Base-by-base conservation (phyloP, 345 rosid species). In the Gossypium turneri region DNA sequence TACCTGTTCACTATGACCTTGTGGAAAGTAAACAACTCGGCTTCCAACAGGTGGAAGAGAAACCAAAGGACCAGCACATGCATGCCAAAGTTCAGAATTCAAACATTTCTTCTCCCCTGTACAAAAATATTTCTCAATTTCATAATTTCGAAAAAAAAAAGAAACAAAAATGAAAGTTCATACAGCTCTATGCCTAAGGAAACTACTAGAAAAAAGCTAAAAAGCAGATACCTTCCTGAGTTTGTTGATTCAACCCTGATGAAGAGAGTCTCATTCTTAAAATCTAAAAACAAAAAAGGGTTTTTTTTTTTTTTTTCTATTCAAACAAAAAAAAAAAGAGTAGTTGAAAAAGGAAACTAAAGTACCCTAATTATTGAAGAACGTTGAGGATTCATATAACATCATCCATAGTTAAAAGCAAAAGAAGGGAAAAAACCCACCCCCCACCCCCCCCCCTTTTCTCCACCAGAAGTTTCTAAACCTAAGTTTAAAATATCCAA, bases 51-150 rank as follows among this genome's bases (percentile, higher is more conserved):
- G 91, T 63, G 99, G 97, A 16, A 96, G 81, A 9, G 98, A 92
- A 72, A 96, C 99, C 77, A 96, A 93, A 81, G 99, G 99, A 77
- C 99, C 99, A 47, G 99, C 99, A 85, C 99, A 96, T 67, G 98
- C 99, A 80, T 96, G 99, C 99, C 99, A 96, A 19, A 96, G 95
- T 81, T 96, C 99, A 43, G 97, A 89, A 84, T 96, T 93, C 81
- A 93, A 82, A 73, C 89, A 95, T 81, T 93, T 88, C 76, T 79
- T 93, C 82, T 96, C 98, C 77, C 93, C 99, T 89, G 81, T 58
- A 67, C 48, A 71, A 74, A 27, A 38, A 65, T 4, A 55, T 75
- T 38, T 53, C 61, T 65, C 44, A n/a, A 27, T 41, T 60, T 43
- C 16, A 52, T 44, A 64, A 34, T 44, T 34, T 45, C 8, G 7